These are phyloP conservation scores for Citrullus amarus DNA, from an alignment of 306 rosid species.

Conservation along the genomic window DNA sequence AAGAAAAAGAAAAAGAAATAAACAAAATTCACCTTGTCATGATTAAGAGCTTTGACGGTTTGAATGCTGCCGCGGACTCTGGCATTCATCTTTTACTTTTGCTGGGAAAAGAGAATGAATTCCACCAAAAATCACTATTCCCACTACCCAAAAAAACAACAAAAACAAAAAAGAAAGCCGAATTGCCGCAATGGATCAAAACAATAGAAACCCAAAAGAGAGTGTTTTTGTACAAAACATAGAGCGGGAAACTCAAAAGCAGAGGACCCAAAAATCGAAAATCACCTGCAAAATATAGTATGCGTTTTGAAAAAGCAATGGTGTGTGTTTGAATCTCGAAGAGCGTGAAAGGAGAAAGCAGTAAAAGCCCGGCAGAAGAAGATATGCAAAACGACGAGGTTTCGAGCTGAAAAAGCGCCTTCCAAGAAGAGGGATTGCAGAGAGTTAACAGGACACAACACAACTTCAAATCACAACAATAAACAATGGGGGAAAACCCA, in stretches of 20 bases:
- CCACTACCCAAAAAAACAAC: constrained; percentile 7
- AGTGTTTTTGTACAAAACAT: constrained; percentile 20
- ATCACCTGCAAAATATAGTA: constrained; percentile 19
- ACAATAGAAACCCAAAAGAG: constrained; percentile 7
- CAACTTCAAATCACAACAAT: constrained; percentile 11
- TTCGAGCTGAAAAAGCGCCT: constrained; percentile 34
- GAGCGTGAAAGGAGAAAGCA: constrained; percentile 40
- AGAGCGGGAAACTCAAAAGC: constrained; percentile 71
- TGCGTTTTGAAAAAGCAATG: neutral
- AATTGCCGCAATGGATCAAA: neutral
- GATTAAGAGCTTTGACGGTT: constrained; percentile 39
- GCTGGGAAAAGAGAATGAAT: constrained; percentile 26
- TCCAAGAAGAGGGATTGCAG: constrained; percentile 30
- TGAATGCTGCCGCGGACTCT: constrained; percentile 51
- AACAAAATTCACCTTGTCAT: constrained; percentile 35
- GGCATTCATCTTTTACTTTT: constrained; percentile 39
- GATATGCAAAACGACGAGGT: constrained; percentile 55
- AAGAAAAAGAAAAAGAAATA: neutral
- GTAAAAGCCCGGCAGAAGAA: constrained; percentile 28
- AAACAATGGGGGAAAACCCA: constrained; percentile 5
- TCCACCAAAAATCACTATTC: constrained; percentile 16
- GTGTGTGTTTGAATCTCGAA: constrained; percentile 28
- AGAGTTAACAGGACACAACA: constrained; percentile 8
- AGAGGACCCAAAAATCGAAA: constrained; percentile 18
- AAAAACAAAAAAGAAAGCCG: neutral